Evolutionary conservation across 371 early-diverging fungal species (phyloP), one percentile per base, ranked within the genome.

Genomic region (Mucor lusitanicus): DNA sequence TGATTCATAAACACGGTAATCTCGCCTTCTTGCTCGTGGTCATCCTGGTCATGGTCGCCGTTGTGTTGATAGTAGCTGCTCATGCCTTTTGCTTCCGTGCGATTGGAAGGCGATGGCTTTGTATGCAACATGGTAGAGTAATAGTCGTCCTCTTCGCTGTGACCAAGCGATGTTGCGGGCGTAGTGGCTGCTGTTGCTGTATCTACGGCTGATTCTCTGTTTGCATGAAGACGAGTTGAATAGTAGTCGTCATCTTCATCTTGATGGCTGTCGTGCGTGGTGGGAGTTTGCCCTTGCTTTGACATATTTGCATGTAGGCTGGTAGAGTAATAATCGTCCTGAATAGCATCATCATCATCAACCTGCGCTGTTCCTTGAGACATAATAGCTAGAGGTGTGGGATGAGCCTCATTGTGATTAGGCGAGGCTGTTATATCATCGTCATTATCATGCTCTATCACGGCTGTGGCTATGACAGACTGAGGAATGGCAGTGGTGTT

Each of bases 1-100:
- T 53, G 53, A 17, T 65, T 58, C 73, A 73, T 73, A 50, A 63
- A 73, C 15, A 73, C 63, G 11, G 63, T 59, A 19, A 73, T 73
- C 33, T 73, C 73, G 0, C 73, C 73, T 30, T 63, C 68, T 57
- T 65, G 59, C 3, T 64, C 64, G 32, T 64, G 64, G 25, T 64
- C 53, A 5, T n/a, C 42, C 33, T 57, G 57, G 23, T 40, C 30
- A 0, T 23, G 11, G 6, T 42, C 44, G 7, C 62, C 58, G 3
- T 23, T 23, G 15, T 58, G 59, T 19, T 65, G 53, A 19, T 65
- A 59, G 21, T 50, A 59, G 25, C 65, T 65, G 19, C 65, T 65
- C 58, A 46, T 27, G 0, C 58, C 59, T 35, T 48, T 42, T 35
- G 32, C 57, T n/a, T 59, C 33, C 0, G 40, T n/a, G 11, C 53